Base-by-base conservation (phyloP, 305 asterid genomes). In the Fraxinus paxiana region DNA sequence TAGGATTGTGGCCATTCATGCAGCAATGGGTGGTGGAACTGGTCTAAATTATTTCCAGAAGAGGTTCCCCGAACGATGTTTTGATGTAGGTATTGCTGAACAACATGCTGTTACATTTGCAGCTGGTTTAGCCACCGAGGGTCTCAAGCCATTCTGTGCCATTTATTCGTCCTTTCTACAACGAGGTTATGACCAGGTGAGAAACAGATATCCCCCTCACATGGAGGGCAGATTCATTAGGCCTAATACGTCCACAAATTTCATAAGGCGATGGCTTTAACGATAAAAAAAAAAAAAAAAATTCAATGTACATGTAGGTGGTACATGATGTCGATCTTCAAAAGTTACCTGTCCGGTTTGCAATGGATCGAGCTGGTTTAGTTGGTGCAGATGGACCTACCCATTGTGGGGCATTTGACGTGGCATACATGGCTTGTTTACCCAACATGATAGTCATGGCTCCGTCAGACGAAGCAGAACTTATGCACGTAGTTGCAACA, bases 401-500 rank as follows among this genome's bases (percentile, higher is more conserved):
- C 5, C 97, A 92, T 63, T 88, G 91, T 79, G 94, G 97, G 4
- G 91, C 94, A 33, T 92, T 90, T 33, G 97, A 92, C 87, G 89
- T 91, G 0, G 76, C 93, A 0, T 92, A 59, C 79, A 89, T 92
- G 97, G 97, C 94, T 18, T 92, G 97, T 76, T 77, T 92, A 65
- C 97, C 92, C 0, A 92, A 92, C 43, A 90, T 92, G 94, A 85
- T 92, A 4, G 97, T 92, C 77, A 92, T 90, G 97, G 97, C 97
- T 20, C 94, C 94, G 1, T 86, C 97, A 1, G 92, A 89, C 5
- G 94, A 92, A 83, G 90, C 88, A 0, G 94, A 92, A 78, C 91
- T 92, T 1, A 89, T 92, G 90, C 93, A 90, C 86, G 87, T 92
- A 93, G 76, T 92, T 18, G 94, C 97, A 35, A 92, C 97, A 0